Base-by-base conservation (phyloP, 2,329 filamentous ascomycete genomes). In the Ceratocystis cubensis region DNA sequence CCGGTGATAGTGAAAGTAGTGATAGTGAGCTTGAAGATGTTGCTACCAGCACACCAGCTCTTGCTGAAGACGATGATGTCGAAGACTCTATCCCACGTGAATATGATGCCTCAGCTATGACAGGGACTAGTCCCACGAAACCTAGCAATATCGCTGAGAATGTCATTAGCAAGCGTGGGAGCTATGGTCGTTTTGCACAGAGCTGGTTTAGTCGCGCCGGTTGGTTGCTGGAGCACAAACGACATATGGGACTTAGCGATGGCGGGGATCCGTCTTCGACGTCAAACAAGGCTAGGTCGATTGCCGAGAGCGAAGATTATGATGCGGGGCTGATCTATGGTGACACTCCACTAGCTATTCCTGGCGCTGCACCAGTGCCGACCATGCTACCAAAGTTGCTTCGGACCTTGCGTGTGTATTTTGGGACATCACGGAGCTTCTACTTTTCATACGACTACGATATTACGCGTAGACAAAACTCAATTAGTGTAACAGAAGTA, bases 361-460 rank as follows among this genome's bases (percentile, higher is more conserved):
- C 37, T 5, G 53, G 28, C 28, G 17, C 61, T 41, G 41, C 67
- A n/a, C 64, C 20, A n/a, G 75, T 17, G 22, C 75, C 77, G 5
- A 71, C 81, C 3, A 76, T 97, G 41, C 78, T 96, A 10, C 93
- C 93, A 1, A 96, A 96, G 72, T 80, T 97, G 48, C 75, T 99
- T 53, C 84, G 88, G 50, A 95, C 89, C 41, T 87, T 91, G 1
- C 89, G 89, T 72, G 84, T 97, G 66, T 84, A 96, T 68, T 93
- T 96, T 73, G 86, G 88, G 0, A 82, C 86, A 3, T 91, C 88
- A 0, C 82, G 83, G 69, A 96, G 90, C 74, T 97, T 96, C 75
- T 97, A 88, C 78, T 99, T 93, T 75, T 92, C 92, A 0, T 96
- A 99, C 74, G 94, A 99, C 70, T 83, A 93, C 73, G 92, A 99